Evolutionary conservation across 768 basidiomycete genomes (phyloP).

Genomic region (Russula abietina): DNA sequence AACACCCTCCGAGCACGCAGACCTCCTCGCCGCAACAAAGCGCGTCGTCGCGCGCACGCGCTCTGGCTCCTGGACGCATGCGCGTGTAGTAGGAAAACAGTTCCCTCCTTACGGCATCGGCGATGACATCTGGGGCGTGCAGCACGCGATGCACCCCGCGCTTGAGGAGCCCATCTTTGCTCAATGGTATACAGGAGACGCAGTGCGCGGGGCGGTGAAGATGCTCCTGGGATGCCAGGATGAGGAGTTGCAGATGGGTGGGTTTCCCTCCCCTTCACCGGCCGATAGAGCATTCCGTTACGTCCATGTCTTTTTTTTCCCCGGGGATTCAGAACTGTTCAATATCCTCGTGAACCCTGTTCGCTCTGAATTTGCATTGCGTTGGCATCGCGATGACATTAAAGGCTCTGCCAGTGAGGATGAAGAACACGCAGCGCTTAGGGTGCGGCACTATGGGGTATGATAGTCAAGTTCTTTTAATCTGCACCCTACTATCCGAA

Average conservation of each 20-base stretch:
- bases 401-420: slow-evolving; percentile 48
- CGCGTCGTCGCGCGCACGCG: slow-evolving; percentile 42
- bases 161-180: slow-evolving; percentile 55
- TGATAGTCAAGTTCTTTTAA: neutral
- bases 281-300: neutral
- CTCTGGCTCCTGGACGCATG: slow-evolving; percentile 53
- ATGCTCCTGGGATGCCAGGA: slow-evolving; percentile 51
- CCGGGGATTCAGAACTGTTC: slow-evolving; percentile 50
- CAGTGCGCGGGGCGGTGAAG: slow-evolving; percentile 39
- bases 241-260: slow-evolving; percentile 68
- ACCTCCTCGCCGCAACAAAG: slow-evolving; percentile 47
- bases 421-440: slow-evolving; percentile 54
- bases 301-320: neutral
- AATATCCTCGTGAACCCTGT: slow-evolving; percentile 69
- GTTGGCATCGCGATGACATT: slow-evolving; percentile 80
- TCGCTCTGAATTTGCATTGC: slow-evolving; percentile 57
- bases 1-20: slow-evolving; percentile 33
- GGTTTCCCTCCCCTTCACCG: slow-evolving; percentile 28
- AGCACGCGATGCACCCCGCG: slow-evolving; percentile 76
- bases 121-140: slow-evolving; percentile 75
- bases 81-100: slow-evolving; percentile 70
- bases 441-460: slow-evolving; percentile 61
- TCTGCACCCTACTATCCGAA: neutral
- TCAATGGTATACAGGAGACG: slow-evolving; percentile 59
- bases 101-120: slow-evolving; percentile 64